Conservation (phyloP, 306 rosid species). For the Corylus heterophylla region DNA sequence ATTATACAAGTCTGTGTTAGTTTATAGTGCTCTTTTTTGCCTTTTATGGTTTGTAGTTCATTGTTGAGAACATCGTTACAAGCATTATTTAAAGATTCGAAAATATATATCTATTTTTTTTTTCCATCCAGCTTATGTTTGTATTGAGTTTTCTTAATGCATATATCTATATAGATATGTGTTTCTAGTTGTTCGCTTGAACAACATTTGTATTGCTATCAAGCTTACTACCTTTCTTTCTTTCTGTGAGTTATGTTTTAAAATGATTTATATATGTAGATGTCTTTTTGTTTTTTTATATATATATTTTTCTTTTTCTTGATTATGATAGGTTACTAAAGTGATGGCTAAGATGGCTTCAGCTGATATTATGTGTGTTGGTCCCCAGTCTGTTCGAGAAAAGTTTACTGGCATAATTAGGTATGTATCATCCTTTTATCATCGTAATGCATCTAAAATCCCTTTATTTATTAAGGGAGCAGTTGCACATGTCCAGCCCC, state of each 20-base stretch:
- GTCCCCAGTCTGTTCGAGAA: conserved; percentile 70
- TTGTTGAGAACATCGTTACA: no score
- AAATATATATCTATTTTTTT: neutral
- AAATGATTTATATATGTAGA: neutral
- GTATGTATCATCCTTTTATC: conserved; percentile 30
- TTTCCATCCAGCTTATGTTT: neutral
- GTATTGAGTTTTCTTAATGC: no score
- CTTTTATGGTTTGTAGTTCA: no score
- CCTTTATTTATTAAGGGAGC: neutral
- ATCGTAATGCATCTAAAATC: neutral
- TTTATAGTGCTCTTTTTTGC: no score
- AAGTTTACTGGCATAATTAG: conserved; percentile 79
- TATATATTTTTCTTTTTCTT: neutral
- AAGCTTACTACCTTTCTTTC: neutral
- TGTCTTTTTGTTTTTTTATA: neutral
- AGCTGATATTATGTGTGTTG: conserved; percentile 90
- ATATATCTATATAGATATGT: neutral
- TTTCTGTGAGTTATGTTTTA: neutral
- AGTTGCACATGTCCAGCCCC: neutral
- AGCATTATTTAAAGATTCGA: no score
- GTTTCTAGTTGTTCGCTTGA: neutral
- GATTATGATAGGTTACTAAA: conserved; percentile 61
- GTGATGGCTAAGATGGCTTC: conserved; percentile 75
- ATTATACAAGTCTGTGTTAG: no score
- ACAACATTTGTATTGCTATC: neutral